Evolutionary conservation across 371 early-diverging fungal genomes (phyloP).

Genomic region (Basidiobolus meristosporus): DNA sequence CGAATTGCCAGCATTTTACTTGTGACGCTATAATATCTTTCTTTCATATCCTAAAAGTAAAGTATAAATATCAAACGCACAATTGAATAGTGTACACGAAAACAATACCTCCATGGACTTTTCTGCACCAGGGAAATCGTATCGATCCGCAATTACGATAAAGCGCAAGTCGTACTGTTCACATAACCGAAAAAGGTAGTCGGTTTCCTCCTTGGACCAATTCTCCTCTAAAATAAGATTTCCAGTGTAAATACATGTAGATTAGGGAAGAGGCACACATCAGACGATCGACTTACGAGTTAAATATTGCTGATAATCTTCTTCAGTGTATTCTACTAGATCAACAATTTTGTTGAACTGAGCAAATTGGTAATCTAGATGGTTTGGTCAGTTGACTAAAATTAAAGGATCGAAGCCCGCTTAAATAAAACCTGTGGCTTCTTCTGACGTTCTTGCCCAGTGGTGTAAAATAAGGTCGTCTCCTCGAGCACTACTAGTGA

Average conservation of each 20-base stretch:
- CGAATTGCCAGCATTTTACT: conserved; percentile 25
- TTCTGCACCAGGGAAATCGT: conserved; percentile 24
- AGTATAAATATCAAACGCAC: background rate
- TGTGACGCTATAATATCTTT: conserved; percentile 48
- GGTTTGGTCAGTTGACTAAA: background rate
- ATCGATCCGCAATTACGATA: conserved; percentile 68
- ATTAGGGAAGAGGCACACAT: background rate
- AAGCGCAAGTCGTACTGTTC: conserved; percentile 60
- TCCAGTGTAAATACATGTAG: background rate
- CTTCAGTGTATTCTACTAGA: conserved; percentile 37
- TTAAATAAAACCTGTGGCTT: conserved; percentile 10
- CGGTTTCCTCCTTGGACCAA: conserved; percentile 78
- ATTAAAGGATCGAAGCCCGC: background rate
- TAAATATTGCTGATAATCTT: conserved; percentile 30
- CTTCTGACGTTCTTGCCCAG: conserved; percentile 47
- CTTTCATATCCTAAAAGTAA: conserved; percentile 49
- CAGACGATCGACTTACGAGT: background rate
- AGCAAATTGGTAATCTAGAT: conserved; percentile 34
- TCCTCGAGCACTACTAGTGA: conserved; percentile 55
- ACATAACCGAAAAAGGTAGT: conserved; percentile 60
- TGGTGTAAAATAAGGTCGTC: conserved; percentile 53
- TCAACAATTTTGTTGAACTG: conserved; percentile 41
- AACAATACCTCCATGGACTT: conserved; percentile 2
- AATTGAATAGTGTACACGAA: background rate
- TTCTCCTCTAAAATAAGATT: conserved; percentile 21